A percentile compares a stretch with the other conserved stretches of the same genome.
Evolutionary conservation across 23 red algal species (phyloP).

Genomic region (Gracilaria caudata): DNA sequence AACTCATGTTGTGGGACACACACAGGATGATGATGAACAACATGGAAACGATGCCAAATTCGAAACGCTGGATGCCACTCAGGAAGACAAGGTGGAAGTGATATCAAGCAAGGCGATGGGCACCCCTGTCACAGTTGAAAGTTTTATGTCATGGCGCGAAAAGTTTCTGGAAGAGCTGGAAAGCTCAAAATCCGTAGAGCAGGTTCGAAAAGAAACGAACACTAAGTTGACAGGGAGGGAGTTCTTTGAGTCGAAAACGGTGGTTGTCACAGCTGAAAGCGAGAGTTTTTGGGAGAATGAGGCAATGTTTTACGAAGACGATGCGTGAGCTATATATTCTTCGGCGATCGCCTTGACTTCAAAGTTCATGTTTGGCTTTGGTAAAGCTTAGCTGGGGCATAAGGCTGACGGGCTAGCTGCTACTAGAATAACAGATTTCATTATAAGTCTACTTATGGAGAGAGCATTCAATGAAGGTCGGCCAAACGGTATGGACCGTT

Average conservation of each 20-base stretch:
- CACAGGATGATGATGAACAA: constrained; percentile 42
- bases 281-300: constrained; percentile 82
- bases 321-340: not conserved
- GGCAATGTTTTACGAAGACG: constrained; percentile 42
- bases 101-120: constrained; percentile 69
- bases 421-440: not conserved
- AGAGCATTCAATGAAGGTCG: not conserved
- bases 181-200: not conserved
- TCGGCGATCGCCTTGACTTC: not conserved
- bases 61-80: constrained; percentile 71
- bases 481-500: too few relatives aligned
- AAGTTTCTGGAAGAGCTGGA: constrained; percentile 59
- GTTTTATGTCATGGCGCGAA: constrained; percentile 61
- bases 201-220: constrained; percentile 23
- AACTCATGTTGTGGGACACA: constrained; percentile 56
- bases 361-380: not conserved
- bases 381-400: not conserved
- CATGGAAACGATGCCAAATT: constrained; percentile 47
- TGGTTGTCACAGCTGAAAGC: constrained; percentile 68
- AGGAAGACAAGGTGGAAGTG: constrained; percentile 62
- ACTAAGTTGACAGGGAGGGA: constrained; percentile 71
- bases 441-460: not conserved
- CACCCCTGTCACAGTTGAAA: constrained; percentile 81
- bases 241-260: constrained; percentile 71
- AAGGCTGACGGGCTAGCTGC: not conserved